Evolutionary conservation across 345 rosid species (phyloP), one percentile per base, ranked within the genome.

Genomic region (Aquilaria yunnanensis): DNA sequence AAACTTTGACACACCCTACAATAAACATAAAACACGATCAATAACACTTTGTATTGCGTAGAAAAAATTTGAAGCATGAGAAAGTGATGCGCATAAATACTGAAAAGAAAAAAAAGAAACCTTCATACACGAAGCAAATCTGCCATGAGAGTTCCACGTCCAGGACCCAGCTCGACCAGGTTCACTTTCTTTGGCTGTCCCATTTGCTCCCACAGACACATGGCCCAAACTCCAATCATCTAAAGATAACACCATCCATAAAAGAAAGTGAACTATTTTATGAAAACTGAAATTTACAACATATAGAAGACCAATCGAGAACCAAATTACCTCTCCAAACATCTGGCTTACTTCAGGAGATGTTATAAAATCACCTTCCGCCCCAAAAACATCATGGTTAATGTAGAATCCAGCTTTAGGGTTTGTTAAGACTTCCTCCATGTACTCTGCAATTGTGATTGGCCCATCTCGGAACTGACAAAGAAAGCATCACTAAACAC

Each of bases 171-270:
- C 76, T 94, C 99, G 69, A 94, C 79, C 32, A 90, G 83, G 87
- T 85, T 90, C 47, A 88, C 91, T 62, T 64, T 79, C 31, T 77
- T 64, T 51, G 97, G 97, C 41, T 74, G 88, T 65, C 91, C 96
- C 96, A 94, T 88, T 74, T 88, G 87, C 84, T 94, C 88, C 97
- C 99, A 88, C 51, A 90, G 67, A 78, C 97, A 94, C 85, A 94
- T 77, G 61, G 83, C 77, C 96, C 96, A 94, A 53, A 94, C 92
- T 57, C 91, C 92, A 57, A 88, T 59, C 91, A 94, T 88, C 97
- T 94, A 61, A 62, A 1, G 43, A 37, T 37, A 37, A 3, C 59
- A 49, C 66, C 54, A 73, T 56, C 32, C 59, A 56, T 32, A 62
- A 54, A 43, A 33, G 29, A 59, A 51, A 10, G 14, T 14, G 60